phyloP scores from a whole-genome alignment of 306 rosid genomes.

The Senna tora region DNA sequence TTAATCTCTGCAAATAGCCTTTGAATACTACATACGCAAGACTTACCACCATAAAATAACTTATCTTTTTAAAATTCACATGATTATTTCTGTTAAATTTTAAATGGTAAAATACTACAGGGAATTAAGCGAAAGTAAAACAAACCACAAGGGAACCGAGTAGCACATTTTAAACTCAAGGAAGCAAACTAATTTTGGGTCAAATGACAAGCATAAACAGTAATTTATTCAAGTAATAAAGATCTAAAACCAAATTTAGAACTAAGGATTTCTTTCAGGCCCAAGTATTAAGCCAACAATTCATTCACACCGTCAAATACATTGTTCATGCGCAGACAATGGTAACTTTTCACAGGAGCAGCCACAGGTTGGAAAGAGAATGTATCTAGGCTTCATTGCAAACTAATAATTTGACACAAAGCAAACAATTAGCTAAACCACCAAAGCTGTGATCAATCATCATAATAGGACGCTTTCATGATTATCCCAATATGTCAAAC shows the following conservation, averaged over 20 bases:
- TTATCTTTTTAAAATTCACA: background rate
- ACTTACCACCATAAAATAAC: background rate
- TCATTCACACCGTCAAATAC: constrained; percentile 5
- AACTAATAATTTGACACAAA: background rate
- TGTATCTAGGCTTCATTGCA: constrained; percentile 5
- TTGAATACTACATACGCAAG: background rate
- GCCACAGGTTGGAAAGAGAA: background rate
- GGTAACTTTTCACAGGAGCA: background rate
- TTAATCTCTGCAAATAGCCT: background rate
- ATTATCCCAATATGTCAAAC: constrained; percentile 9
- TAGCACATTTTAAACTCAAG: background rate
- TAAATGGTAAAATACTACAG: background rate
- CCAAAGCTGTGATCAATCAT: constrained; percentile 1
- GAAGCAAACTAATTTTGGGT: background rate
- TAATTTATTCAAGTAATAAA: too few relatives aligned
- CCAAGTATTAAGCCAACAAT: constrained; percentile 5
- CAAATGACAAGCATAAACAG: too few relatives aligned
- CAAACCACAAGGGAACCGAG: background rate
- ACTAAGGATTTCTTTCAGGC: background rate
- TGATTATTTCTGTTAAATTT: background rate
- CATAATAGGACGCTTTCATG: background rate
- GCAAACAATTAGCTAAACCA: constrained; percentile 2
- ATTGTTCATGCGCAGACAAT: background rate
- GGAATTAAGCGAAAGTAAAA: background rate
- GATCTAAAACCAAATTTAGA: constrained; percentile 3